Percentiles rank a stretch among this genome's conserved stretches.
Conservation (phyloP, 768 basidiomycete genomes). For the Tephrocybe sp. region DNA sequence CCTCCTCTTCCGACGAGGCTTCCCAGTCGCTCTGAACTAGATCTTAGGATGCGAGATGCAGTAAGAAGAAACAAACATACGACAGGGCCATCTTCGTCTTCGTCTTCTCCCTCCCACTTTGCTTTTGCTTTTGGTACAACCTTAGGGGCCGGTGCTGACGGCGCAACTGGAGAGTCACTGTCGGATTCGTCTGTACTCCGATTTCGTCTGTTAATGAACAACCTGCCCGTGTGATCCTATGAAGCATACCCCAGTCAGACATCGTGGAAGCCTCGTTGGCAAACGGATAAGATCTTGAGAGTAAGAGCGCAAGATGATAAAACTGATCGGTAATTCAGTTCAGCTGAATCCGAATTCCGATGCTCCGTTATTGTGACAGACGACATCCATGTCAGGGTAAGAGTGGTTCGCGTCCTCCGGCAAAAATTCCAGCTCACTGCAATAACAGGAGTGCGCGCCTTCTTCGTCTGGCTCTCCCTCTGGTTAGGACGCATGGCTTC, state of each 20-base stretch:
- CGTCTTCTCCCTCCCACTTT: conserved; percentile 93
- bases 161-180: conserved; percentile 31
- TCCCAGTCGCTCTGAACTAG: conserved; percentile 90
- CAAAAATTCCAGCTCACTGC: background rate
- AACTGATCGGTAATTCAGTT: conserved; percentile 27
- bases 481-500: conserved; percentile 70
- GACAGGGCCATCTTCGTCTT: conserved; percentile 75
- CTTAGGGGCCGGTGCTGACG: conserved; percentile 24
- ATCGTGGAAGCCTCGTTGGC: conserved; percentile 20
- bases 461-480: conserved; percentile 61
- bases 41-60: conserved; percentile 10
- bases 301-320: conserved; percentile 10
- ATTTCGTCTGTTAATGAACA: background rate
- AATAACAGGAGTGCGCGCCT: conserved; percentile 35
- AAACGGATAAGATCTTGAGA: conserved; percentile 15
- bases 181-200: conserved; percentile 33
- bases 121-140: conserved; percentile 37
- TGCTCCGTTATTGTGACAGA: conserved; percentile 21
- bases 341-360: conserved; percentile 17
- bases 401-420: background rate
- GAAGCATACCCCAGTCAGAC: conserved; percentile 42
- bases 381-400: conserved; percentile 18
- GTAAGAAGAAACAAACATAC: conserved; percentile 45
- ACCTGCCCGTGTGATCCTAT: conserved; percentile 1
- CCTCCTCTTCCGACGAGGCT: conserved; percentile 74